Evolutionary conservation across 2,329 filamentous ascomycete genomes (phyloP).

Genomic region (Tolypocladium pustulatum): DNA sequence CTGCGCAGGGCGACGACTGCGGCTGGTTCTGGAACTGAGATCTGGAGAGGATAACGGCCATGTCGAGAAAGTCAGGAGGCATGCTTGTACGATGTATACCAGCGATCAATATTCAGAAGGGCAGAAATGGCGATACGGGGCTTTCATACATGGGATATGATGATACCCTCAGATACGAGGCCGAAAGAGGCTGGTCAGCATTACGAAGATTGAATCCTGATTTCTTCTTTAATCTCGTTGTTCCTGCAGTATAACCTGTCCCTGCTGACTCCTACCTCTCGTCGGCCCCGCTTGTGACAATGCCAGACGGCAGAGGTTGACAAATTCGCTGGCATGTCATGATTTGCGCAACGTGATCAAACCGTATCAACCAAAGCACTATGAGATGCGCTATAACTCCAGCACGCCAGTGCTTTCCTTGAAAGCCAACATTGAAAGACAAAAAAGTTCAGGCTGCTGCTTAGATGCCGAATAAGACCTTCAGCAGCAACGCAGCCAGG

Average conservation of each 20-base stretch:
- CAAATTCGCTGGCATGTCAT: background rate
- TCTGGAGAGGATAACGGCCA: too few species aligned
- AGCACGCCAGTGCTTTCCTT: background rate
- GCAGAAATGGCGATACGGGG: background rate
- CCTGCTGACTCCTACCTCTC: background rate
- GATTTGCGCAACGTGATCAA: background rate
- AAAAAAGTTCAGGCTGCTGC: background rate
- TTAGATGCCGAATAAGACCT: constrained; percentile 29
- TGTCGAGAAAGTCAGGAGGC: background rate
- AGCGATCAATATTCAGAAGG: background rate
- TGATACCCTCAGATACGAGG: background rate
- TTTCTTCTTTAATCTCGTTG: background rate
- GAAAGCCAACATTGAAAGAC: background rate
- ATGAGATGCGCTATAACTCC: background rate
- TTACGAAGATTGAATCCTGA: background rate
- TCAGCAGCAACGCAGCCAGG: constrained; percentile 59
- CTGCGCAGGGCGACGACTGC: constrained; percentile 3
- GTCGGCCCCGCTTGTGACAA: background rate
- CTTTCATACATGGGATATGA: background rate
- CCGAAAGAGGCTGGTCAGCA: background rate
- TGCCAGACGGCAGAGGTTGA: background rate
- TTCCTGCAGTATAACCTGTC: too few species aligned
- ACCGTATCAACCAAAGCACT: background rate
- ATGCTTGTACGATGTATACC: background rate
- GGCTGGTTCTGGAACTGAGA: background rate